phyloP scores from a whole-genome alignment of 805 yeast genomes.

The Barnettozyma pratensis region DNA sequence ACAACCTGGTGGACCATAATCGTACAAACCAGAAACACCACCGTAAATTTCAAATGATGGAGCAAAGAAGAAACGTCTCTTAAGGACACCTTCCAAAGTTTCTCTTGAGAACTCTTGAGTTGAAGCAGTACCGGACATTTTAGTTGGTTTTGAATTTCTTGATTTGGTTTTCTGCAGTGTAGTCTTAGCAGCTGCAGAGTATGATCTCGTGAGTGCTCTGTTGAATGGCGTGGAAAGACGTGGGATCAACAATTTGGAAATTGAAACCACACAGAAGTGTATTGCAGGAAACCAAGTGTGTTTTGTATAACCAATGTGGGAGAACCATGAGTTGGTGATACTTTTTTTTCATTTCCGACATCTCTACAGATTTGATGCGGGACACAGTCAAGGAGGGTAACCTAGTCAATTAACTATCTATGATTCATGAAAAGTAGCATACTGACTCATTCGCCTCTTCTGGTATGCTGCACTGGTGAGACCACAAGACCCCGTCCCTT shows the following conservation, averaged over 20 bases:
- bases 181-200: neutral
- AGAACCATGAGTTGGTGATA: too few relatives aligned
- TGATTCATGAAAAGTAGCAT: too few relatives aligned
- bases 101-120: conserved; percentile 69
- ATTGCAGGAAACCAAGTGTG: neutral
- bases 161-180: neutral
- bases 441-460: conserved; percentile 10
- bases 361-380: neutral
- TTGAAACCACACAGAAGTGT: neutral
- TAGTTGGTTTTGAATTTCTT: conserved; percentile 6
- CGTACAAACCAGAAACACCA: conserved; percentile 96
- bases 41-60: conserved; percentile 98
- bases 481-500: conserved; percentile 91
- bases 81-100: conserved; percentile 80
- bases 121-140: conserved; percentile 24
- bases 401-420: neutral
- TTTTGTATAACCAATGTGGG: too few relatives aligned
- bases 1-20: conserved; percentile 99
- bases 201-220: neutral
- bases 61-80: conserved; percentile 94
- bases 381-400: neutral
- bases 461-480: conserved; percentile 48
- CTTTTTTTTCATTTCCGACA: too few relatives aligned
- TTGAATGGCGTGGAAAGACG: neutral
- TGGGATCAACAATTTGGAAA: neutral